Evolutionary conservation across 768 basidiomycete genomes (phyloP), one percentile per base, ranked within the genome.

Genomic region (Phaeolepiota aurea): DNA sequence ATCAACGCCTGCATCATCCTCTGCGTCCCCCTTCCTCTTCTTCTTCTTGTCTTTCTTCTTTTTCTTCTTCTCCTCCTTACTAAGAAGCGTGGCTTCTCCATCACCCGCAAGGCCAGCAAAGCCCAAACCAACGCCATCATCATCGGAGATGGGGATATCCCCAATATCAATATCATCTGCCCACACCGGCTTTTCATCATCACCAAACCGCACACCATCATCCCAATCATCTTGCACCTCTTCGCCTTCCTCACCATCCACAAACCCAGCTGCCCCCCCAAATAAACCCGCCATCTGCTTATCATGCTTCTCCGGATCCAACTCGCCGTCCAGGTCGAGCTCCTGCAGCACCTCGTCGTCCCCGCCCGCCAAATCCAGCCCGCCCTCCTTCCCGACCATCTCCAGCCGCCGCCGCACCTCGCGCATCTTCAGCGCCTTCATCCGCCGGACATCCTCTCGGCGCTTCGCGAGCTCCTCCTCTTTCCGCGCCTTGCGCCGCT

Each of bases 291-390:
- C 68, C 83, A 99, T 91, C 56, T 89, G 86, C 23, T 58, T 61
- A 48, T 96, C 91, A 54, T 96, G 88, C 41, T 76, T 75, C 9
- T 72, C 77, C 10, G 89, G 84, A 51, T 97, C 90, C 85, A 89
- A 98, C 33, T 97, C 92, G 1, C 79, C 88, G 9, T 98, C 92
- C 4, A 99, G 63, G 50, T 94, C 89, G 3, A 94, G 68, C 2
- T 76, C 87, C 79, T 49, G 42, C 43, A 55, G 55, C 31, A 54
- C 44, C 14, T 53, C 51, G n/a, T 37, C 48, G 22, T 41, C 49
- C 57, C 66, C 67, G 44, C 60, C 63, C 1, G 44, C 47, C 9
- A 19, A 14, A 35, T 49, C 50, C 35, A 63, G 37, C 12, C 87
- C 91, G 7, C 82, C 87, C 51, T 87, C 82, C 32, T 66, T 64